phyloP scores from a whole-genome alignment of 768 basidiomycete genomes.

The Tricholoma sp. region DNA sequence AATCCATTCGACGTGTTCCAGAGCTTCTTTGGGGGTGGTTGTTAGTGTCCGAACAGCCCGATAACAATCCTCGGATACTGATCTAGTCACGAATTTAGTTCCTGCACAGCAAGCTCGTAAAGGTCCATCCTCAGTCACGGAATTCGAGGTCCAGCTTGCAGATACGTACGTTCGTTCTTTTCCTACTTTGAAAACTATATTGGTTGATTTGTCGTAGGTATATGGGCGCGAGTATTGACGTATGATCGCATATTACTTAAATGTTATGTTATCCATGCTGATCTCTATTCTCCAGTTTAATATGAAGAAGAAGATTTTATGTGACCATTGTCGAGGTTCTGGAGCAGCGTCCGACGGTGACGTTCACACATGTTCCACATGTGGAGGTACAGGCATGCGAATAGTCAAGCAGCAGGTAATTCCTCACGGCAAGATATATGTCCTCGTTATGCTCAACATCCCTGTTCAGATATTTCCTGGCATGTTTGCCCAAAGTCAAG shows the following conservation, averaged over 20 bases:
- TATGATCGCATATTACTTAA: constrained; percentile 29
- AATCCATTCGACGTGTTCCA: constrained; percentile 96
- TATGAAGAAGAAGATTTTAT: constrained; percentile 87
- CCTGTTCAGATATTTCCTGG: constrained; percentile 78
- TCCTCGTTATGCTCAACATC: neutral
- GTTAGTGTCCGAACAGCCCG: neutral
- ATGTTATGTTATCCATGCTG: neutral
- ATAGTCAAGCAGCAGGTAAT: constrained; percentile 74
- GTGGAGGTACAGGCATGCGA: constrained; percentile 82
- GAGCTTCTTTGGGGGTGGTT: constrained; percentile 85
- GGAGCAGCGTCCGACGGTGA: constrained; percentile 89
- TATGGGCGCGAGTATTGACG: constrained; percentile 82
- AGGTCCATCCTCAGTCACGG: constrained; percentile 71
- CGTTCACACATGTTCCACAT: constrained; percentile 81
- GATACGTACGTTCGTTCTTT: constrained; percentile 56
- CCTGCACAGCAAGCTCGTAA: constrained; percentile 54
- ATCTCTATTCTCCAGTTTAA: constrained; percentile 58
- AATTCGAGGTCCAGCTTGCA: constrained; percentile 82
- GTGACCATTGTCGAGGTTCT: constrained; percentile 94
- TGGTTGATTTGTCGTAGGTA: constrained; percentile 45
- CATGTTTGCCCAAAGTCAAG: constrained; percentile 89
- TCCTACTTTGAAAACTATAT: neutral
- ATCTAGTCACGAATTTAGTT: neutral
- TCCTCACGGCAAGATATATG: neutral
- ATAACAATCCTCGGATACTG: neutral